Percentiles rank a stretch among this genome's conserved stretches.
phyloP scores from a whole-genome alignment of 768 basidiomycete species.

The Termitomyces heimii region DNA sequence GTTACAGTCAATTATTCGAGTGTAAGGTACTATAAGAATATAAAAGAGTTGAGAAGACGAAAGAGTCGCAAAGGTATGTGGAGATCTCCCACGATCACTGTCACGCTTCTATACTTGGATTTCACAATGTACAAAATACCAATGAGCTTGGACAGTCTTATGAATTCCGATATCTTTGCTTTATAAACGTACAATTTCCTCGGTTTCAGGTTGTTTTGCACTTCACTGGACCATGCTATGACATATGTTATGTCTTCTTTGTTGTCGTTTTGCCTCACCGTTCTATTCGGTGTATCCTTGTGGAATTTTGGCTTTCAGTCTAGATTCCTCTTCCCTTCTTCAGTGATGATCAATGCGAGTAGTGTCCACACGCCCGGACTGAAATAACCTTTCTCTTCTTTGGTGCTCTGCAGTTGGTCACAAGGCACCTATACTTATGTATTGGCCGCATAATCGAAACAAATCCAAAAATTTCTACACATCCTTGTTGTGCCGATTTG shows the following conservation, averaged over 20 bases:
- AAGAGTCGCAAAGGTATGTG: too few species aligned
- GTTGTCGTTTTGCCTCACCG: neutral
- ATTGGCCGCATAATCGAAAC: neutral
- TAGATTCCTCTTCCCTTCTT: conserved; percentile 1
- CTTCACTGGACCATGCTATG: too few species aligned
- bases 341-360: neutral
- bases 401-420: conserved; percentile 2
- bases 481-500: neutral
- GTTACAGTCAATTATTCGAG: too few species aligned
- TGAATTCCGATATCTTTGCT: neutral
- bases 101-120: too few species aligned
- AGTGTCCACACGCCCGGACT: neutral
- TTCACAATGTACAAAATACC: too few species aligned
- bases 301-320: conserved; percentile 1
- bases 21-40: too few species aligned
- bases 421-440: neutral
- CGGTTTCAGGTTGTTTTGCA: neutral
- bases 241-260: neutral
- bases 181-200: neutral
- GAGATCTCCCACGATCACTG: too few species aligned
- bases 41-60: too few species aligned
- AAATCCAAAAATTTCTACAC: neutral
- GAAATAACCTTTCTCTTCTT: neutral
- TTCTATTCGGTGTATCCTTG: neutral
- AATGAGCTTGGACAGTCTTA: neutral